A percentile compares a stretch with the other conserved stretches of the same genome.
Evolutionary conservation across 2,329 filamentous ascomycete species (phyloP).

Genomic region (Fusarium xyrophilum): DNA sequence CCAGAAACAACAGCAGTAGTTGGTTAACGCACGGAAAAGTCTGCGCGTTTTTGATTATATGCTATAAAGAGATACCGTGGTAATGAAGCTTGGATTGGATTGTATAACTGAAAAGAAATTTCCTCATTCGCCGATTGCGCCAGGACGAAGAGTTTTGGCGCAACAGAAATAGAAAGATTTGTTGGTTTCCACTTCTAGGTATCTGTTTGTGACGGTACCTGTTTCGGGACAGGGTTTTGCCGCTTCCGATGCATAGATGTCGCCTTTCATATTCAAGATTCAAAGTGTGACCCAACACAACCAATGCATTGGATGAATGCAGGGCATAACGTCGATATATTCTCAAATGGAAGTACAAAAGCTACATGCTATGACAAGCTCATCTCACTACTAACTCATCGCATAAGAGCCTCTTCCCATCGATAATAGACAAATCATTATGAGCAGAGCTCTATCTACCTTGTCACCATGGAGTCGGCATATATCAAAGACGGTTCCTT

Average conservation of each 20-base stretch:
- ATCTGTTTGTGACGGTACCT: too few relatives aligned
- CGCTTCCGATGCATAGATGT: too few relatives aligned
- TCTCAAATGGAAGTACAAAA: neutral
- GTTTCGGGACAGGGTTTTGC: too few relatives aligned
- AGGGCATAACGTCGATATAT: conserved; percentile 18
- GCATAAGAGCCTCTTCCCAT: neutral
- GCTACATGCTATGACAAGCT: neutral
- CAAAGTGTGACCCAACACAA: too few relatives aligned
- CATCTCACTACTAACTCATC: neutral
- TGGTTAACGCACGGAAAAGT: neutral
- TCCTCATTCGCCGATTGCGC: conserved; percentile 13
- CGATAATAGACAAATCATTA: conserved; percentile 6
- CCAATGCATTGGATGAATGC: neutral
- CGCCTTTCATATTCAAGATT: too few relatives aligned
- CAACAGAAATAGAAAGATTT: neutral
- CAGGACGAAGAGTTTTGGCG: conserved; percentile 30
- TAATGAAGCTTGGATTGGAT: neutral
- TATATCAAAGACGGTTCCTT: conserved; percentile 14
- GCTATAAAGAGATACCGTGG: neutral
- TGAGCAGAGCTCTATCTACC: conserved; percentile 12
- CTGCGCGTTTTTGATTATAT: conserved; percentile 4
- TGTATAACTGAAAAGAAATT: conserved; percentile 2
- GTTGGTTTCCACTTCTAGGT: neutral
- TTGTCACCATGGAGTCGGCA: conserved; percentile 27
- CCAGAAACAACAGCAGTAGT: conserved; percentile 6